Evolutionary conservation across 352 stramenopile species (phyloP).

Genomic region (Phytophthora meadii): DNA sequence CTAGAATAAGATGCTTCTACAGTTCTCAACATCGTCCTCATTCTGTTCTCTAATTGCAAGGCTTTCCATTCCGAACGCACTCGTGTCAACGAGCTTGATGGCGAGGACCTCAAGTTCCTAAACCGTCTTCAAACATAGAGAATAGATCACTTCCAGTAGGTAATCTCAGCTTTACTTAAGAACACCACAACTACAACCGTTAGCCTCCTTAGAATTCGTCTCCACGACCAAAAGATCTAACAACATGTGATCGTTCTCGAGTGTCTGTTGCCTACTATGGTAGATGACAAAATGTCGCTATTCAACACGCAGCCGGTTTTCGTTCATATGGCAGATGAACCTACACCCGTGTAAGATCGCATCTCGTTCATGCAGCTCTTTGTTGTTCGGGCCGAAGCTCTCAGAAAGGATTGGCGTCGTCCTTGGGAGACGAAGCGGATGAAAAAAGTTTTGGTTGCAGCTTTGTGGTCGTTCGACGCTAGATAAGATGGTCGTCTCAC

Average conservation of each 20-base stretch:
- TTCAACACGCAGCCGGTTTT: conserved; percentile 10
- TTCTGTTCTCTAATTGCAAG: conserved; percentile 12
- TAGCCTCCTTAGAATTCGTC: conserved; percentile 16
- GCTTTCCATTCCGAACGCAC: conserved; percentile 35
- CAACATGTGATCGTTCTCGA: background rate
- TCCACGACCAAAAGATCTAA: background rate
- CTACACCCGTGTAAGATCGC: background rate
- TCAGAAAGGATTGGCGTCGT: conserved; percentile 19
- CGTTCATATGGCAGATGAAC: conserved; percentile 10
- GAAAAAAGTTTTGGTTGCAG: conserved; percentile 15
- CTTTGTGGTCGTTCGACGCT: background rate
- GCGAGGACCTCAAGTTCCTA: background rate
- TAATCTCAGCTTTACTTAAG: background rate
- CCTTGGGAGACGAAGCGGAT: conserved; percentile 23
- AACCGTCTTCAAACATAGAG: no score
- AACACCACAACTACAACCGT: background rate
- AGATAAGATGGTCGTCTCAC: background rate
- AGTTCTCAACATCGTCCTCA: no score
- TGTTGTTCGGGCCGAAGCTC: conserved; percentile 15
- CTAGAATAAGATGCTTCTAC: conserved; percentile 22
- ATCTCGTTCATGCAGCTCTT: background rate
- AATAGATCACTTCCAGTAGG: background rate
- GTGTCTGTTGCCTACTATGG: conserved; percentile 19
- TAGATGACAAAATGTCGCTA: conserved; percentile 18
- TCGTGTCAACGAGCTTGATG: conserved; percentile 38